Evolutionary conservation across 352 stramenopile species (phyloP), one percentile per base, ranked within the genome.

Genomic region (Pythium rishiriense): DNA sequence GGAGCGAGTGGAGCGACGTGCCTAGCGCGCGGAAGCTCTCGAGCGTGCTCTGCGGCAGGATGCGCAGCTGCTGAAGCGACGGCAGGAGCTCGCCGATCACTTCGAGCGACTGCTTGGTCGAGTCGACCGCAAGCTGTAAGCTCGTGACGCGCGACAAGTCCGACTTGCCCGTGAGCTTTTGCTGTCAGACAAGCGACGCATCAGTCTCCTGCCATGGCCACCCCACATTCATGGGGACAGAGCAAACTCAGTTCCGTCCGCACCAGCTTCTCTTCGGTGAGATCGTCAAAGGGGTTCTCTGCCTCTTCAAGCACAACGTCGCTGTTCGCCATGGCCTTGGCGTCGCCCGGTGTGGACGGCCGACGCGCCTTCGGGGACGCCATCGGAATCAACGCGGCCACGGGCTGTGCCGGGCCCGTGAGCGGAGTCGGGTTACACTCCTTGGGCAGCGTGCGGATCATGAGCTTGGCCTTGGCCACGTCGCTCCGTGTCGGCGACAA

Each of bases 21-120:
- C 89, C 89, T 7, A 96, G 66, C 62, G 96, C 89, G 1, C 89
- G 75, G 55, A 97, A 93, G 60, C 79, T 94, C 31, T 73, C 70
- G 8, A 96, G 58, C 6, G 66, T 70, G 70, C 87, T 96, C 33
- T 82, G 66, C 25, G 51, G 42, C 39, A 77, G 62, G 25, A 97
- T 68, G 17, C 74, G 71, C 22, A 97, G 66, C 35, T 88, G 76
- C 54, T 83, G 72, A 10, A 97, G 61, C 22, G 84, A 83, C 10
- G 88, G 85, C 26, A 97, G 64, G 5, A 96, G 58, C 58, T 94
- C 81, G 15, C 81, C 83, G 42, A 97, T 81, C 9, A 85, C 73
- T 54, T 93, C 85, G 9, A 94, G 69, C n/a, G 85, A 93, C 45
- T 97, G 87, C 52, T 88, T 89, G 28, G 64, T 67, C 17, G 84